These are phyloP conservation scores for Metarhizium rileyi DNA, from an alignment of 2,329 filamentous ascomycete species.

Conservation along the genomic window DNA sequence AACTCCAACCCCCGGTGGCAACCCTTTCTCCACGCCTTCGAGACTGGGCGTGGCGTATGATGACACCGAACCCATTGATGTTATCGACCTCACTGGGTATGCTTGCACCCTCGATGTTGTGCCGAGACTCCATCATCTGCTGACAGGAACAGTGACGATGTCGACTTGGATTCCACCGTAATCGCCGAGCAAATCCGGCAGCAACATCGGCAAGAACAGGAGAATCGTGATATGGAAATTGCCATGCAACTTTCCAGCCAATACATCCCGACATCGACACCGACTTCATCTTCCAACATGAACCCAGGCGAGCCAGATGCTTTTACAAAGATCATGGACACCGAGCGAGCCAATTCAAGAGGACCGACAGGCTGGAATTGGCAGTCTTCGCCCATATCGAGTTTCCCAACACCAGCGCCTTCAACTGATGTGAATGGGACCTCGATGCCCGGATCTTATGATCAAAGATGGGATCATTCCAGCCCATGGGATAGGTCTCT, in stretches of 20 bases:
- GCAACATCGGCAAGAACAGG: conserved; percentile 22
- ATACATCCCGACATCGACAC: neutral
- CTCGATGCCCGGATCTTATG: conserved; percentile 13
- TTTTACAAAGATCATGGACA: conserved; percentile 20
- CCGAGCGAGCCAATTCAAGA: conserved; percentile 13
- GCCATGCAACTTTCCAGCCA: conserved; percentile 19
- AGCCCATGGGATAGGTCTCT: neutral
- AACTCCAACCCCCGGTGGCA: conserved; percentile 11
- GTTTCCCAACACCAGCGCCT: neutral
- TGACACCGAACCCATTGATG: conserved; percentile 11
- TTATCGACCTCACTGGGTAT: conserved; percentile 35
- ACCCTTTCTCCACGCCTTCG: neutral
- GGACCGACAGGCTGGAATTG: neutral
- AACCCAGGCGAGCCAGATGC: conserved; percentile 11
- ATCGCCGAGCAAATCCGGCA: conserved; percentile 26
- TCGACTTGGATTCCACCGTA: conserved; percentile 17
- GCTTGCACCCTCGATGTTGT: conserved; percentile 1
- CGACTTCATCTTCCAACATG: neutral
- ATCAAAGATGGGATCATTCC: conserved; percentile 5
- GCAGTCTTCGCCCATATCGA: conserved; percentile 1
- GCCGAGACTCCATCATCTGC: neutral
- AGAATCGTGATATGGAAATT: conserved; percentile 18
- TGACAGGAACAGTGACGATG: conserved; percentile 22
- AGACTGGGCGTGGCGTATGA: neutral
- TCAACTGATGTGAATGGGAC: neutral